A percentile compares a stretch with the other conserved stretches of the same genome.
Evolutionary conservation across 805 yeast species (phyloP).

Genomic region (Zygotorulaspora danielsina): DNA sequence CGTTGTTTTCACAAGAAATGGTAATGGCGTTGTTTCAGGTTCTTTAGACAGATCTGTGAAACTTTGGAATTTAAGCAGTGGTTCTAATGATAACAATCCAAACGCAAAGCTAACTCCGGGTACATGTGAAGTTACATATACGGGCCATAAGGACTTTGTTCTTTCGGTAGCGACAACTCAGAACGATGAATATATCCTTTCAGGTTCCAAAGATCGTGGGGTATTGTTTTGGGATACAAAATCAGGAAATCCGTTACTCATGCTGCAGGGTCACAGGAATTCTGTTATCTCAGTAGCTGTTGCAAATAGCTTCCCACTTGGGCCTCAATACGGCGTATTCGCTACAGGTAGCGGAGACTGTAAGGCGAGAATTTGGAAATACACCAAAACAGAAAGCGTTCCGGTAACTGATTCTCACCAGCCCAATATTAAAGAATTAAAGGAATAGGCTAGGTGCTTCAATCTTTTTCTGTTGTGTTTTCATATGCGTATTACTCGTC

Average conservation of each 20-base stretch:
- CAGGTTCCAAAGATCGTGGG: conserved; percentile 96
- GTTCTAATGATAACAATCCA: conserved; percentile 39
- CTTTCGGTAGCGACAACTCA: conserved; percentile 92
- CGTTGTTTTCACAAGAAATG: conserved; percentile 88
- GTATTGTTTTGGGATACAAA: conserved; percentile 94
- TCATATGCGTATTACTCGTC: neutral
- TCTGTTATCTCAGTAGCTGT: conserved; percentile 94
- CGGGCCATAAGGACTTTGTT: conserved; percentile 95
- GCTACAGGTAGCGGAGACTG: conserved; percentile 98
- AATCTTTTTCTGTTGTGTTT: neutral
- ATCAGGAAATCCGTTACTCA: conserved; percentile 85
- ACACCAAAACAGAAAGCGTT: conserved; percentile 38
- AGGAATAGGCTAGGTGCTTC: conserved; percentile 8
- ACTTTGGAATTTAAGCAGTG: conserved; percentile 81
- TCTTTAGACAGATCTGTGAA: conserved; percentile 94
- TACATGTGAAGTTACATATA: conserved; percentile 82
- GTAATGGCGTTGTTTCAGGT: conserved; percentile 89
- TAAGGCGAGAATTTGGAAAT: conserved; percentile 94
- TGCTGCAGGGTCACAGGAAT: conserved; percentile 96
- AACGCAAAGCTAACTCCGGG: conserved; percentile 43
- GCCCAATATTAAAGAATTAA: conserved; percentile 19
- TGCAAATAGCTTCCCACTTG: conserved; percentile 66
- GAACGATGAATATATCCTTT: conserved; percentile 81
- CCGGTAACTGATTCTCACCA: conserved; percentile 8
- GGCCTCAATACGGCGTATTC: conserved; percentile 63